A percentile compares a stretch with the other conserved stretches of the same genome.
These are phyloP conservation scores for Diutina rugosa DNA, from an alignment of 1,139 yeast genomes.

Conservation along the genomic window DNA sequence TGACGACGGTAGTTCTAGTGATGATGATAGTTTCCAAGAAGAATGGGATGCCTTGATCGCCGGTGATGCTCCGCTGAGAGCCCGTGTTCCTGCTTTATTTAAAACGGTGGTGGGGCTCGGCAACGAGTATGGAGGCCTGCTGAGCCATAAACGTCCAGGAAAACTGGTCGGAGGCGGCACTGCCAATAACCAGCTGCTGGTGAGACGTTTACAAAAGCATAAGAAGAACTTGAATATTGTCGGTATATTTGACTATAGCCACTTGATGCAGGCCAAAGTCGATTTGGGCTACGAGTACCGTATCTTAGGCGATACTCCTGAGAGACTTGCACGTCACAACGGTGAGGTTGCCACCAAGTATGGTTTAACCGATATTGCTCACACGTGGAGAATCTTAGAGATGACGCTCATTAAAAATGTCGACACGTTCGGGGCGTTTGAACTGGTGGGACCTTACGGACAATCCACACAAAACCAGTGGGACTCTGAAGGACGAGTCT, in stretches of 20 bases:
- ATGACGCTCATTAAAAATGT: slow-evolving; percentile 25
- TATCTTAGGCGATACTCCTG: slow-evolving; percentile 55
- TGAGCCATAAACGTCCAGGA: not conserved
- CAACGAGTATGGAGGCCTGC: not conserved
- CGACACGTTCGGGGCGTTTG: not conserved
- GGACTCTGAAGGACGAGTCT: not conserved
- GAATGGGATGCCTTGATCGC: slow-evolving; percentile 39
- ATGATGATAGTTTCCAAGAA: slow-evolving; percentile 33
- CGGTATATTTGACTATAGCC: slow-evolving; percentile 50
- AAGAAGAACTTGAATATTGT: slow-evolving; percentile 33
- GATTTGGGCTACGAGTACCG: slow-evolving; percentile 70
- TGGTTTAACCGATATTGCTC: slow-evolving; percentile 52
- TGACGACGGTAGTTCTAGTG: slow-evolving; percentile 5
- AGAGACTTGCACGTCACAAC: slow-evolving; percentile 54
- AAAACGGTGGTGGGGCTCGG: slow-evolving; percentile 25
- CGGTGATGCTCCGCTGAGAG: slow-evolving; percentile 30
- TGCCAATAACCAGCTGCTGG: not conserved
- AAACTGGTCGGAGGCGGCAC: not conserved
- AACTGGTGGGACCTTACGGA: not conserved
- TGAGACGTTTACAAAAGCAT: slow-evolving; percentile 11
- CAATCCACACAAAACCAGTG: not conserved
- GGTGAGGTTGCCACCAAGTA: slow-evolving; percentile 56
- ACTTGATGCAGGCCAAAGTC: slow-evolving; percentile 63
- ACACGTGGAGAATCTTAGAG: slow-evolving; percentile 66
- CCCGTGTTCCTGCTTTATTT: slow-evolving; percentile 32